A percentile compares a stretch with the other conserved stretches of the same genome.
Evolutionary conservation across 805 yeast species (phyloP).

Genomic region (Metschnikowia baotianmanensis): DNA sequence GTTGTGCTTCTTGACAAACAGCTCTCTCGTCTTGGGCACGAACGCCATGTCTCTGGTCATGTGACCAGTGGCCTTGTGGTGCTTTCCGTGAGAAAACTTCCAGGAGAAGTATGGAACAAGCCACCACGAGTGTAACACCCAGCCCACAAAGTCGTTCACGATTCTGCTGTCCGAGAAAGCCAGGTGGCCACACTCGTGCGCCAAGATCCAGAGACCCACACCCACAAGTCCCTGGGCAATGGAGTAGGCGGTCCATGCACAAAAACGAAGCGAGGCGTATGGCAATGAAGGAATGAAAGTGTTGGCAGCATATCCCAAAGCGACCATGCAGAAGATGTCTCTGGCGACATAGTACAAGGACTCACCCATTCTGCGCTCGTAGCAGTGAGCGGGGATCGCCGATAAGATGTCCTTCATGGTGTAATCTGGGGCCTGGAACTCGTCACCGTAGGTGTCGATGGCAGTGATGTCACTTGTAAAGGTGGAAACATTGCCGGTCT

Average conservation of each 20-base stretch:
- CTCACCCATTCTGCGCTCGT: constrained; percentile 53
- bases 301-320: constrained; percentile 53
- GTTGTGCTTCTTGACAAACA: constrained; percentile 42
- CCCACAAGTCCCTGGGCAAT: constrained; percentile 60
- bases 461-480: constrained; percentile 42
- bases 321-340: constrained; percentile 51
- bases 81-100: constrained; percentile 81
- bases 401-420: constrained; percentile 70
- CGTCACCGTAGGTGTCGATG: constrained; percentile 60
- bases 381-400: constrained; percentile 73
- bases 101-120: constrained; percentile 86
- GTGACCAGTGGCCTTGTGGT: constrained; percentile 88
- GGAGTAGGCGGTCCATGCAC: constrained; percentile 58
- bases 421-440: constrained; percentile 70
- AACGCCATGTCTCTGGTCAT: constrained; percentile 80
- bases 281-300: constrained; percentile 46
- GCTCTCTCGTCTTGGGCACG: constrained; percentile 67
- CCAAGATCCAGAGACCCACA: constrained; percentile 81
- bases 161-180: constrained; percentile 73
- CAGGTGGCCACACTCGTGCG: constrained; percentile 90
- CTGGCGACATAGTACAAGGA: constrained; percentile 67
- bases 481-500: constrained; percentile 42
- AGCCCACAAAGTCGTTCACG: constrained; percentile 77
- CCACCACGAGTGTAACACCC: constrained; percentile 76
- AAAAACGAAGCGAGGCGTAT: constrained; percentile 40